Conservation (phyloP, 192 early-diverging fungal species). For the Entomortierella parvispora region DNA sequence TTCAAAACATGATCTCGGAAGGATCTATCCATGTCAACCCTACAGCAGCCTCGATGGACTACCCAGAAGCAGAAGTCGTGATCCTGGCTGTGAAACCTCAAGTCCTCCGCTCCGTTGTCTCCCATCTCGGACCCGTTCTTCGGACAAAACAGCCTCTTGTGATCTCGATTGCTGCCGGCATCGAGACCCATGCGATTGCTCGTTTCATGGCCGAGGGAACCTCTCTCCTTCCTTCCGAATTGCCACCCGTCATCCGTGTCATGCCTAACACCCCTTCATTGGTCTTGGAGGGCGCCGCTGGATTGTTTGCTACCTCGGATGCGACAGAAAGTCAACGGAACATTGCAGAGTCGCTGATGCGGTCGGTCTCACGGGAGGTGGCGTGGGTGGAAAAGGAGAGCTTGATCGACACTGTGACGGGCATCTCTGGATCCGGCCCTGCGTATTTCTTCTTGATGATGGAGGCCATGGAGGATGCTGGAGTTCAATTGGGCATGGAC, state of each 20-base stretch:
- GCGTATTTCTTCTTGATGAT: slow-evolving; percentile 96
- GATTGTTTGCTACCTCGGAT: slow-evolving; percentile 74
- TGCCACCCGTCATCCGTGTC: slow-evolving; percentile 72
- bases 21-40: slow-evolving; percentile 37
- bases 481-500: slow-evolving; percentile 76
- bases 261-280: slow-evolving; percentile 99
- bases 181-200: slow-evolving; percentile 76
- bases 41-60: slow-evolving; percentile 13
- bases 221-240: slow-evolving; percentile 30
- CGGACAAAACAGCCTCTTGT: slow-evolving; percentile 70
- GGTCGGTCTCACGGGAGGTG: slow-evolving; percentile 81
- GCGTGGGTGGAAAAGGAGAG: slow-evolving; percentile 84
- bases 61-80: slow-evolving; percentile 70
- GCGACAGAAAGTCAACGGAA: slow-evolving; percentile 71
- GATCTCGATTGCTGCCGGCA: slow-evolving; percentile 92
- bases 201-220: slow-evolving; percentile 70
- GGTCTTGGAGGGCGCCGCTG: slow-evolving; percentile 87
- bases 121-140: slow-evolving; percentile 62
- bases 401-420: slow-evolving; percentile 88
- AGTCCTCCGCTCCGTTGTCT: slow-evolving; percentile 78
- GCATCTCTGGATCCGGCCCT: slow-evolving; percentile 91
- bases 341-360: slow-evolving; percentile 74
- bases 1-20: slow-evolving; percentile 6
- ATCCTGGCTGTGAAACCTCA: slow-evolving; percentile 94
- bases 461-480: slow-evolving; percentile 89